Evolutionary conservation across 257 asterid genomes (phyloP), one percentile per base, ranked within the genome.

Genomic region (Catharanthus roseus): DNA sequence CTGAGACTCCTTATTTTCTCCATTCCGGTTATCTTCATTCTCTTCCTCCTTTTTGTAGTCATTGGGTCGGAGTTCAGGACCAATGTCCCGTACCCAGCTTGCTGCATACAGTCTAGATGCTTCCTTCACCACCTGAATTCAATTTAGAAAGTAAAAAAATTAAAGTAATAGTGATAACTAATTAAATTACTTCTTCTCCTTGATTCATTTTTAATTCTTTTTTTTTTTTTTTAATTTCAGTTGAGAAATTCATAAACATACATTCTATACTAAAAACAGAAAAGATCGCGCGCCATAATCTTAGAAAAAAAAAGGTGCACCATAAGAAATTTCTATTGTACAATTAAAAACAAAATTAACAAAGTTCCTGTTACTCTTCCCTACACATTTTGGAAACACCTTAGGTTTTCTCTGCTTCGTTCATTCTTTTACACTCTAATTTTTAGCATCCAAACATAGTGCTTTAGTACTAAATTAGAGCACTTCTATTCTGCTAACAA

Each of bases 21-120:
- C 84, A 23, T 64, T 56, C 42, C 58, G 5, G 71, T 36, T 24
- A 68, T 68, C 83, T 58, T 74, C 82, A 36, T 42, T 61, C 67
- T 80, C 88, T 75, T 70, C 71, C 73, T 77, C 77, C 82, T 70
- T 87, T 73, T 78, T 91, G 90, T 91, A 80, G n/a, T 85, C 88
- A 76, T 79, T 70, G 50, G 99, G 99, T 70, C 96, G 85, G 70
- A 91, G 95, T 49, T 91, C 97, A 15, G 97, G 97, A 73, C 97
- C 97, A 60, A 91, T 91, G 69, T 91, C 97, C 81, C 99, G 82
- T 26, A 87, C 92, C 99, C 97, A 91, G 79, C 97, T 91, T 38
- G 93, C 97, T n/a, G 75, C 87, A 74, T 95, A 91, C 10, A 89
- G 87, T 71, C 95, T 82, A 55, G 86, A 84, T 10, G 97, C 95